Evolutionary conservation across 2,329 filamentous ascomycete genomes (phyloP), one percentile per base, ranked within the genome.

Genomic region (Fusarium illudens): DNA sequence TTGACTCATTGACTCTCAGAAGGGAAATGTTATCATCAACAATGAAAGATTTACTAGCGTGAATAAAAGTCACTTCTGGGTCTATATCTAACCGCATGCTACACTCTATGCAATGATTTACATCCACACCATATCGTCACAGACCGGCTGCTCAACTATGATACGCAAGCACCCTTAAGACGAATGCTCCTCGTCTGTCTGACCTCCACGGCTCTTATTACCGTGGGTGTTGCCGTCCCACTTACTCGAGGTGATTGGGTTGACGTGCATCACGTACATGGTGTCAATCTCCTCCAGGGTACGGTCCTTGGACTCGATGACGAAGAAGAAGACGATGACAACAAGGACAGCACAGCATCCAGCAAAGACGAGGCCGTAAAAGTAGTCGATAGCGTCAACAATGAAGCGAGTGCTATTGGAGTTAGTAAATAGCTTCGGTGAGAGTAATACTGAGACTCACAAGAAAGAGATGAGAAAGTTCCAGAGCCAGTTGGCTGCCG

Each of bases 271-370:
- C 17, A 84, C 81, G 75, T 94, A 94, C 90, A 93, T 93, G 60
- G 86, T 89, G 77, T 93, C 91, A 58, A 93, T 89, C 78, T 93
- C 90, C 79, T 93, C 91, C 17, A 94, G 84, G 2, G 86, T 88
- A 30, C 90, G 86, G 72, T 90, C 90, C 78, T 91, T 89, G 64
- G 86, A 89, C 80, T 93, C 91, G 73, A 90, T 89, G 66, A 93
- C 84, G 79, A 92, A 92, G 83, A 93, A 91, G 83, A 89, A 93
- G 61, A 93, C 90, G 51, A 92, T 83, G 17, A 87, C 71, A 5
- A 89, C 84, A 19, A 89, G 87, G 10, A 84, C 83, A 60, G 87
- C 85, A 74, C 89, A 89, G 76, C 89, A 92, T 5, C 84, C 88
- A 0, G 89, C 90, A 75, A 92, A 92, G 36, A 93, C 86, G 61